A percentile compares a stretch with the other conserved stretches of the same genome.
Evolutionary conservation across 805 yeast genomes (phyloP).

Genomic region (Saturnispora zaruensis): DNA sequence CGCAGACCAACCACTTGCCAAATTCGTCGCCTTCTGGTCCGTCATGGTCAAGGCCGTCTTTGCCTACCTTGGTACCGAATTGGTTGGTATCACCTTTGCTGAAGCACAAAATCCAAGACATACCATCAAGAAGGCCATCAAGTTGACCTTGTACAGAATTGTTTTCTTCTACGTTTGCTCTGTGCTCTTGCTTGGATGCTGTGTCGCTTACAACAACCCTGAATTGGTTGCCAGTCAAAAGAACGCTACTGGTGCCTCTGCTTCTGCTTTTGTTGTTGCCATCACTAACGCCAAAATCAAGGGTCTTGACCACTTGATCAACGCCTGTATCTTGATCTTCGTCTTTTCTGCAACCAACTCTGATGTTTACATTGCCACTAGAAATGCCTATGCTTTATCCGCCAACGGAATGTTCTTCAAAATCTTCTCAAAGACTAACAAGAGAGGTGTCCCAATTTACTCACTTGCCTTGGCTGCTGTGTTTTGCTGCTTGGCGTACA

Average conservation of each 20-base stretch:
- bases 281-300: slow-evolving; percentile 55
- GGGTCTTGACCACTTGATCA: slow-evolving; percentile 66
- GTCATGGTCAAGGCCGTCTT: slow-evolving; percentile 45
- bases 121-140: slow-evolving; percentile 44
- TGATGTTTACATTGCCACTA: slow-evolving; percentile 66
- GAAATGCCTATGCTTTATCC: slow-evolving; percentile 66
- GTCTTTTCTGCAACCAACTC: slow-evolving; percentile 79
- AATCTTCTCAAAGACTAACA: slow-evolving; percentile 55
- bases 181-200: slow-evolving; percentile 46
- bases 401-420: slow-evolving; percentile 68
- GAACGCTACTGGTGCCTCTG: slow-evolving; percentile 50
- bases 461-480: slow-evolving; percentile 42
- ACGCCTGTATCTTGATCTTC: slow-evolving; percentile 67
- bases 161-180: slow-evolving; percentile 44
- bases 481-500: slow-evolving; percentile 61
- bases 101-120: slow-evolving; percentile 42
- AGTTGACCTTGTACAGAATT: slow-evolving; percentile 47
- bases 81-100: slow-evolving; percentile 40
- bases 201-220: slow-evolving; percentile 46
- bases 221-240: slow-evolving; percentile 35
- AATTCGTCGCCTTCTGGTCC: slow-evolving; percentile 37
- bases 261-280: slow-evolving; percentile 82
- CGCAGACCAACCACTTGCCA: slow-evolving; percentile 21
- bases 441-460: slow-evolving; percentile 60
- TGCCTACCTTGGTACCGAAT: slow-evolving; percentile 44